A percentile compares a stretch with the other conserved stretches of the same genome.
Conservation (phyloP, 176 grass and related monocot species). For the Cenchrus fungigraminus region DNA sequence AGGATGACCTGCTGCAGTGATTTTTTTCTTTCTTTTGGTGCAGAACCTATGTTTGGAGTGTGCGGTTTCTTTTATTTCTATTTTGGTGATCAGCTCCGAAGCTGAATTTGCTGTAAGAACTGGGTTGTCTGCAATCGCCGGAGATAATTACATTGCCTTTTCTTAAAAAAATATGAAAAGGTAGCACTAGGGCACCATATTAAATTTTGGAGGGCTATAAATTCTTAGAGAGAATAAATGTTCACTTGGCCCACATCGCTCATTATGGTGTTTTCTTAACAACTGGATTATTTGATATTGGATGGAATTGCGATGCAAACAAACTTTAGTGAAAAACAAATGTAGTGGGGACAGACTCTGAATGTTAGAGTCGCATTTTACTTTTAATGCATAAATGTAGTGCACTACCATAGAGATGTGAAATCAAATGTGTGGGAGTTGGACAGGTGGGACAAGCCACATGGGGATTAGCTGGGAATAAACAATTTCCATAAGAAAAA, state of each 20-base stretch:
- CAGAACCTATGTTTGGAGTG: neutral
- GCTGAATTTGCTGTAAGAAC: too few species aligned
- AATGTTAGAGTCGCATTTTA: neutral
- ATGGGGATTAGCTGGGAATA: neutral
- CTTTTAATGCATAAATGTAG: neutral
- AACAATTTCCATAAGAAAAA: neutral
- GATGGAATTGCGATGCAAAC: neutral
- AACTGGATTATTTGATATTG: neutral
- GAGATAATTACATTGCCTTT: too few species aligned
- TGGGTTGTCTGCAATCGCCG: too few species aligned
- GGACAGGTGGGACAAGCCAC: neutral
- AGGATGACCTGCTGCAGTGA: neutral
- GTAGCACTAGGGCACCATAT: neutral
- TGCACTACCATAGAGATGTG: neutral
- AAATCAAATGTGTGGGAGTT: neutral
- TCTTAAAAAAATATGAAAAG: neutral
- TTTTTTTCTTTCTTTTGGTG: neutral
- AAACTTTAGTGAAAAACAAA: neutral
- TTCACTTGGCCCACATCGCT: neutral
- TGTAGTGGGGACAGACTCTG: neutral
- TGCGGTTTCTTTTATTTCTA: neutral
- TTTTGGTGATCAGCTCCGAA: too few species aligned
- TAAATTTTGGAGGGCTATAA: neutral
- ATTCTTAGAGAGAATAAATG: neutral
- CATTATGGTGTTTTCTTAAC: neutral